These are phyloP conservation scores for Cephalotrichum gorgonifer DNA, from an alignment of 2,329 filamentous ascomycete species.

Conservation along the genomic window DNA sequence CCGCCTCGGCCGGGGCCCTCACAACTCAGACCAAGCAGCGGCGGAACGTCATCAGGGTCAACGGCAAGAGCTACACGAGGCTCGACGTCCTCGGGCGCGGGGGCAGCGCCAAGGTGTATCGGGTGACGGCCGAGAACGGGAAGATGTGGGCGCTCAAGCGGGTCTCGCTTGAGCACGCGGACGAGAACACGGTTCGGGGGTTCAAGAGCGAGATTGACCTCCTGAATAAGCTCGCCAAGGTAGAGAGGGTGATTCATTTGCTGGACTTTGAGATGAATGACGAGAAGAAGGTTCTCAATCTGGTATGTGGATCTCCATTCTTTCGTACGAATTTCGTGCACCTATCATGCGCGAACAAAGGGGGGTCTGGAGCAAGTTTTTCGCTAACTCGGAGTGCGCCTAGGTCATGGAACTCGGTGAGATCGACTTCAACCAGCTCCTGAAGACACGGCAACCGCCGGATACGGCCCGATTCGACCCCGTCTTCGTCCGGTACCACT, in stretches of 20 bases:
- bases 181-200: slow-evolving; percentile 71
- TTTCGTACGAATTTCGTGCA: too few relatives aligned
- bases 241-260: slow-evolving; percentile 82
- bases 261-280: slow-evolving; percentile 92
- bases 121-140: slow-evolving; percentile 93
- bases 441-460: slow-evolving; percentile 61
- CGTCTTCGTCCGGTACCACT: slow-evolving; percentile 92
- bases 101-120: slow-evolving; percentile 88
- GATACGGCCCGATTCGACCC: slow-evolving; percentile 72
- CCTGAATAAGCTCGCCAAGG: slow-evolving; percentile 67
- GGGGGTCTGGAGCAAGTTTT: neutral
- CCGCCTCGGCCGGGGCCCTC: slow-evolving; percentile 69
- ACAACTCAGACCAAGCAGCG: slow-evolving; percentile 64
- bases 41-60: slow-evolving; percentile 75
- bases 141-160: slow-evolving; percentile 91
- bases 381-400: slow-evolving; percentile 15
- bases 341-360: neutral
- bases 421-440: slow-evolving; percentile 78
- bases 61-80: slow-evolving; percentile 82
- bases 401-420: slow-evolving; percentile 97
- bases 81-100: slow-evolving; percentile 86
- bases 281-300: slow-evolving; percentile 76
- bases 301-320: slow-evolving; percentile 42
- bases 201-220: slow-evolving; percentile 96
- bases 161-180: slow-evolving; percentile 81